Evolutionary conservation across 768 basidiomycete genomes (phyloP).

Genomic region (Lentinula sp.): DNA sequence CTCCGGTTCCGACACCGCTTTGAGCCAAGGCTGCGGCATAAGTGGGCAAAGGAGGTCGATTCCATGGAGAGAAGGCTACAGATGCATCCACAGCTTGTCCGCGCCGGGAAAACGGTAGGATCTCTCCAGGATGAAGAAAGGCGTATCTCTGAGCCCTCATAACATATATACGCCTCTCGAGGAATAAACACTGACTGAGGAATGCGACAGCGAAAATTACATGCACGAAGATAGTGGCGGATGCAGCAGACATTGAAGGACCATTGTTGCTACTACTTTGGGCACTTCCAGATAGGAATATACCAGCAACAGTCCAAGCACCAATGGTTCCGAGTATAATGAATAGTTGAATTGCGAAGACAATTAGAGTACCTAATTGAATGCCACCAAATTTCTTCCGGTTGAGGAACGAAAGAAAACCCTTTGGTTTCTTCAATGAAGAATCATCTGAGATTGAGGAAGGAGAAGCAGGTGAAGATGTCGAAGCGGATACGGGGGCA

Average conservation of each 20-base stretch:
- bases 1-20: slow-evolving; percentile 65
- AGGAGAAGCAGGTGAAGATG: slow-evolving; percentile 10
- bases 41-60: slow-evolving; percentile 61
- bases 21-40: slow-evolving; percentile 67
- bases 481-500: slow-evolving; percentile 10
- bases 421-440: slow-evolving; percentile 16
- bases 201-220: slow-evolving; percentile 49
- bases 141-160: slow-evolving; percentile 62
- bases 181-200: slow-evolving; percentile 46
- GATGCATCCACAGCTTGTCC: slow-evolving; percentile 16
- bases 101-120: slow-evolving; percentile 34
- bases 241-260: slow-evolving; percentile 11
- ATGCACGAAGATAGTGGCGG: slow-evolving; percentile 51
- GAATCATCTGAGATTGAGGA: slow-evolving; percentile 14
- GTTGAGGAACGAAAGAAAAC: slow-evolving; percentile 33
- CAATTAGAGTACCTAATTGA: slow-evolving; percentile 34
- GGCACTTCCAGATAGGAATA: slow-evolving; percentile 14
- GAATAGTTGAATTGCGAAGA: slow-evolving; percentile 33
- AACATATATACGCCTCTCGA: slow-evolving; percentile 60
- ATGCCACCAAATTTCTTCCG: slow-evolving; percentile 39
- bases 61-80: slow-evolving; percentile 60
- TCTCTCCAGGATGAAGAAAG: slow-evolving; percentile 53
- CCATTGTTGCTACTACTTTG: slow-evolving; percentile 7
- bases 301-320: slow-evolving; percentile 45
- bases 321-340: slow-evolving; percentile 41